Evolutionary conservation across 208 protist species (phyloP).

Genomic region (Angomonas deanei): DNA sequence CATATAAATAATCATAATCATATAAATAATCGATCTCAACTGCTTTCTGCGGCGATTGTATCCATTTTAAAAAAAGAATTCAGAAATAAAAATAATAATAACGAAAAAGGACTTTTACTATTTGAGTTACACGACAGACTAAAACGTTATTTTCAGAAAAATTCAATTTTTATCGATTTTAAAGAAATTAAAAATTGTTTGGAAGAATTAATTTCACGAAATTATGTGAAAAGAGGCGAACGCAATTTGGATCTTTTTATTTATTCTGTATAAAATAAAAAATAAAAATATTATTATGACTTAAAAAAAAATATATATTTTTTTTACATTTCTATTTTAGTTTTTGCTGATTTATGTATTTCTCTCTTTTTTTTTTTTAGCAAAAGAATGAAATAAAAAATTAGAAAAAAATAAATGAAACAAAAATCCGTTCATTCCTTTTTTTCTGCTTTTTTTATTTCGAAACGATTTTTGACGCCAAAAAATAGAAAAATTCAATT

Average conservation of each 20-base stretch:
- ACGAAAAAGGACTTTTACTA: too few relatives aligned
- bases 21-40: too few relatives aligned
- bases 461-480: too few relatives aligned
- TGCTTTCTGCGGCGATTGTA: too few relatives aligned
- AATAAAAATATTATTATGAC: too few relatives aligned
- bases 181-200: background rate
- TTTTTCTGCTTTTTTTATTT: too few relatives aligned
- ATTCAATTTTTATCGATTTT: background rate
- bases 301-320: background rate
- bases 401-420: constrained; percentile 4
- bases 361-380: constrained; percentile 4
- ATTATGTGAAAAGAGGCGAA: background rate
- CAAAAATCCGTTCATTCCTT: background rate
- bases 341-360: background rate
- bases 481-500: background rate
- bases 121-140: too few relatives aligned
- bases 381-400: background rate
- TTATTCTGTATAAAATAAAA: background rate
- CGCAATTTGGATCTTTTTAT: background rate
- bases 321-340: constrained; percentile 4
- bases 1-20: background rate
- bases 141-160: too few relatives aligned
- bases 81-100: too few relatives aligned
- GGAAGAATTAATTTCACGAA: background rate
- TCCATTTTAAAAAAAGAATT: too few relatives aligned